Conservation (phyloP, 1,139 yeast species). For the Magnusiomyces paraingens region DNA sequence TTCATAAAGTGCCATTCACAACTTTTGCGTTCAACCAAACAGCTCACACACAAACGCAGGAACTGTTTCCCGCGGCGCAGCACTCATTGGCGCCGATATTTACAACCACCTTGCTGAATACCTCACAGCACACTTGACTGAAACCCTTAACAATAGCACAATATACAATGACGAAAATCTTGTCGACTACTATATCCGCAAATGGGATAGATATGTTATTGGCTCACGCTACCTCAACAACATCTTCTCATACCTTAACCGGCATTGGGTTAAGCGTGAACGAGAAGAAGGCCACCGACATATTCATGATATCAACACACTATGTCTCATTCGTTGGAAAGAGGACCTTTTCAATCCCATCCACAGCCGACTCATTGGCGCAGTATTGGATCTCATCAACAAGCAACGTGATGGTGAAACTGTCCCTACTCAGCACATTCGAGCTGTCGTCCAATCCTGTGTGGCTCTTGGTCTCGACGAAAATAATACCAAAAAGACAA, state of each 20-base stretch:
- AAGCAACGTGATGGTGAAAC: conserved; percentile 74
- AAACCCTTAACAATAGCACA: conserved; percentile 31
- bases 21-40: conserved; percentile 59
- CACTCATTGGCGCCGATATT: conserved; percentile 80
- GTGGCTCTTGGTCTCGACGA: conserved; percentile 45
- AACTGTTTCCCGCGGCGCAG: conserved; percentile 32
- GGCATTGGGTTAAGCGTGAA: conserved; percentile 97
- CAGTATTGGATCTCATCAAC: conserved; percentile 69
- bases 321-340: conserved; percentile 86
- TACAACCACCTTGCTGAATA: conserved; percentile 66
- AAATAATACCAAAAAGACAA: conserved; percentile 71
- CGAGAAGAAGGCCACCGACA: conserved; percentile 92
- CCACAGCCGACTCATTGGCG: conserved; percentile 52
- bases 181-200: conserved; percentile 74
- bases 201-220: conserved; percentile 80
- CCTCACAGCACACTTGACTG: conserved; percentile 53
- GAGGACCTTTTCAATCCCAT: conserved; percentile 69
- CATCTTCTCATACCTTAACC: conserved; percentile 89
- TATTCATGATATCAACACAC: conserved; percentile 83
- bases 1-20: conserved; percentile 89
- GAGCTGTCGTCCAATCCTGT: conserved; percentile 76
- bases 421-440: conserved; percentile 60
- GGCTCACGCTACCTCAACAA: conserved; percentile 92
- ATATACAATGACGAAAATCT: conserved; percentile 50
- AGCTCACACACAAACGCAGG: conserved; percentile 45